Evolutionary conservation across 768 basidiomycete species (phyloP).

Genomic region (Guyanaporus albipodus): DNA sequence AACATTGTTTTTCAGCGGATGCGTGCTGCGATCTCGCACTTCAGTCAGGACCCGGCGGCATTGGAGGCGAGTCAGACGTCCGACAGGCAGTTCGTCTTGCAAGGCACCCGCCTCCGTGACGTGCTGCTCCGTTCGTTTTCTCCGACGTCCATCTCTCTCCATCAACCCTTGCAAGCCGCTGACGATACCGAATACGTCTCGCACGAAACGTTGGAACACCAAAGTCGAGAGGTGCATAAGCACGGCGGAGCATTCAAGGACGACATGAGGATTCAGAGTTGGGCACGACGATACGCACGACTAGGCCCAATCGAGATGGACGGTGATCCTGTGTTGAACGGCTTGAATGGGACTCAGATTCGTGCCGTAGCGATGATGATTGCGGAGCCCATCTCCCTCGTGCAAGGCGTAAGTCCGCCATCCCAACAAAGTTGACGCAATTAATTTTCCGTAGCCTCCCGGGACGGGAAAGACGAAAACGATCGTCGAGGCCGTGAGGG

Average conservation of each 20-base stretch:
- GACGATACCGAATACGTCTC: slow-evolving; percentile 38
- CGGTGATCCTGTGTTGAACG: slow-evolving; percentile 68
- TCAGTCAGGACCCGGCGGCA: slow-evolving; percentile 50
- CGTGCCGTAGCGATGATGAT: slow-evolving; percentile 86
- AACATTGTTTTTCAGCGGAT: slow-evolving; percentile 67
- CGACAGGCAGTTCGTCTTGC: slow-evolving; percentile 51
- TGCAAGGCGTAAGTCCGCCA: slow-evolving; percentile 71
- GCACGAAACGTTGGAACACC: slow-evolving; percentile 38
- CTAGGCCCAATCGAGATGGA: slow-evolving; percentile 60
- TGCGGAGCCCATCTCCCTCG: slow-evolving; percentile 68
- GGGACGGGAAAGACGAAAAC: slow-evolving; percentile 94
- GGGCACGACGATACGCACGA: slow-evolving; percentile 67
- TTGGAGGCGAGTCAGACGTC: slow-evolving; percentile 33
- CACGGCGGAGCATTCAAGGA: slow-evolving; percentile 55
- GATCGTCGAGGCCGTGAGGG: slow-evolving; percentile 76
- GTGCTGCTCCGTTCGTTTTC: slow-evolving; percentile 59
- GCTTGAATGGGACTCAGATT: slow-evolving; percentile 73
- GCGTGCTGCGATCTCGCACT: slow-evolving; percentile 55
- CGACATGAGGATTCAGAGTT: slow-evolving; percentile 76
- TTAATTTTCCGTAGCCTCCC: slow-evolving; percentile 55
- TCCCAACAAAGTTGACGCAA: not conserved
- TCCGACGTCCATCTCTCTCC: slow-evolving; percentile 20
- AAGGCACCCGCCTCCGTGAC: slow-evolving; percentile 73
- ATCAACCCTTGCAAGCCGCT: slow-evolving; percentile 35
- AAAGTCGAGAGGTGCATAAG: slow-evolving; percentile 21